Base-by-base conservation (phyloP, 108 stramenopile genomes). In the Phaeodactylum tricornutum region DNA sequence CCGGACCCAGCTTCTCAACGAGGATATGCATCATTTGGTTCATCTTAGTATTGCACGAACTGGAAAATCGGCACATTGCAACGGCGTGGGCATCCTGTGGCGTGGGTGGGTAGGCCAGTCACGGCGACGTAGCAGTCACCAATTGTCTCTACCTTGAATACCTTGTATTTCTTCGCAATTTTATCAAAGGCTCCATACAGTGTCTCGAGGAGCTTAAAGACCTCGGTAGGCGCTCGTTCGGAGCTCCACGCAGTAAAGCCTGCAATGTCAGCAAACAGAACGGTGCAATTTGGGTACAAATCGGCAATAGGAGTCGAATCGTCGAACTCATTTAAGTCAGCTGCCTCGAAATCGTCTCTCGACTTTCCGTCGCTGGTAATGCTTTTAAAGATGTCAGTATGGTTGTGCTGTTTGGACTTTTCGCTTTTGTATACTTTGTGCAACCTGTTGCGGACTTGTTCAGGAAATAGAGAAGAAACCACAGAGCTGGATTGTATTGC, bases 61-160 rank as follows among this genome's bases (percentile, higher is more conserved):
- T 12, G 0, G 64, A 42, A 37, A 65, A 65, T 30, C 57, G 27
- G 16, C 44, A 35, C 61, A 53, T 49, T 5, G 41, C 59, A 27
- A 43, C 42, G n/a, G 59, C 50, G 32, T 52, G 50, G 22, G 36
- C 50, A 17, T 8, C 36, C 2, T 23, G 50, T 14, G 50, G 50
- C n/a, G n/a, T n/a, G n/a, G 24, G 36, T 37, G 1, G 50, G 50
- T 26, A 52, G 38, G 39, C 50, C 50, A 25, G 28, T 16, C 2
- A 36, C 50, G 14, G 50, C 50, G 4, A 36, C 53, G 16, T 55
- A 55, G 41, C 53, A 55, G 22, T 55, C 53, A 29, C 53, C 53
- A 27, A 55, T 29, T 59, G 67, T 69, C 27, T 74, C 73, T 8
- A 74, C 64, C 39, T 75, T 75, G 62, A 67, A 75, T 1, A 75